Evolutionary conservation across 495 filamentous ascomycete genomes (phyloP).

Genomic region (Neurospora sp.): DNA sequence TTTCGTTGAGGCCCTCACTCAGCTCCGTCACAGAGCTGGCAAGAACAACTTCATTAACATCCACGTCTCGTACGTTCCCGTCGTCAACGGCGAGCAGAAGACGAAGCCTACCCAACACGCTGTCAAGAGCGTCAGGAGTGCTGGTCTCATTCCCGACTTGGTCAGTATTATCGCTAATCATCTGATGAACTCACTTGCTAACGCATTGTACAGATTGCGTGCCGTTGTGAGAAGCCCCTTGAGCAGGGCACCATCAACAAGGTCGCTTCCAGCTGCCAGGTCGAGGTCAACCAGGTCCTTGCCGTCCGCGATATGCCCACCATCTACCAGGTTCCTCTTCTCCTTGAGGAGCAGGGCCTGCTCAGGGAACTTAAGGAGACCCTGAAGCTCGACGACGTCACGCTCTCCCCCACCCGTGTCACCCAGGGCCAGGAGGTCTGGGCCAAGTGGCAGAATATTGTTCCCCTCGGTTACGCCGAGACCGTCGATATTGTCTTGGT

Average conservation of each 20-base stretch:
- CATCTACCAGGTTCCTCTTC: constrained; percentile 85
- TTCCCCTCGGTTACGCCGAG: constrained; percentile 44
- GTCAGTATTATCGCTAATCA: constrained; percentile 25
- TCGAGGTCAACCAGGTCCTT: constrained; percentile 70
- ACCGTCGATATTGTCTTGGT: constrained; percentile 77
- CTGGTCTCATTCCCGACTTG: constrained; percentile 78
- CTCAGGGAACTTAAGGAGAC: constrained; percentile 48
- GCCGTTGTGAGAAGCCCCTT: constrained; percentile 70
- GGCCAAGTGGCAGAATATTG: constrained; percentile 59
- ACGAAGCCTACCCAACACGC: constrained; percentile 94
- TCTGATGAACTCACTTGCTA: background rate
- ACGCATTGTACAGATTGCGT: constrained; percentile 56
- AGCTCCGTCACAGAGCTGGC: constrained; percentile 61
- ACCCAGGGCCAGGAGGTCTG: constrained; percentile 54
- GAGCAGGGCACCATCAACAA: constrained; percentile 70
- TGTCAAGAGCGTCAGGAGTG: constrained; percentile 68
- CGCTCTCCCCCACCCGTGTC: constrained; percentile 35
- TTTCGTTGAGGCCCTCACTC: constrained; percentile 78
- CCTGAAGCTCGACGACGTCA: constrained; percentile 47
- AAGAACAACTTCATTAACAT: constrained; percentile 79
- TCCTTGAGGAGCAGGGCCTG: constrained; percentile 72
- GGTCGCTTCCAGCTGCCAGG: constrained; percentile 78
- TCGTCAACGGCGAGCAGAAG: constrained; percentile 73
- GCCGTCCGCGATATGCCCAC: constrained; percentile 77
- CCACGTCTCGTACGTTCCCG: constrained; percentile 70